Evolutionary conservation across 768 basidiomycete genomes (phyloP).

Genomic region (Tulasnella sp.): DNA sequence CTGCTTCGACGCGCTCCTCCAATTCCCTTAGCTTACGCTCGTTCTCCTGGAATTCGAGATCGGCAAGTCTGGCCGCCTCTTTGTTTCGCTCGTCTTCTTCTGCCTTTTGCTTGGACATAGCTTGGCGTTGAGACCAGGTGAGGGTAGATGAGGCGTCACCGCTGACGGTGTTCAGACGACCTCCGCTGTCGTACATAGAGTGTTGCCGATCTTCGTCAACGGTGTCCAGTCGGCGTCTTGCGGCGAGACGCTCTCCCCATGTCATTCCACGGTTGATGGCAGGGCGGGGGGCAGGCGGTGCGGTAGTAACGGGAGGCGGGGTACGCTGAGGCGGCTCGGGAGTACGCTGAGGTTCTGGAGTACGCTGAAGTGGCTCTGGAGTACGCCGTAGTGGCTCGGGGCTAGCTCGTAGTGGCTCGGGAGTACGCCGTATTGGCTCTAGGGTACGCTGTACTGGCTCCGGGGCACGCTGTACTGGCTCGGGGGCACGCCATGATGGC

Average conservation of each 20-base stretch:
- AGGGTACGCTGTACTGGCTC: too few species aligned
- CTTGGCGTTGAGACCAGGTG: conserved; percentile 16
- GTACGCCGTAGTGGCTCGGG: too few species aligned
- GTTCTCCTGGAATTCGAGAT: neutral
- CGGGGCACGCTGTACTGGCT: too few species aligned
- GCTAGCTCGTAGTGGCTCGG: too few species aligned
- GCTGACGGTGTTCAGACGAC: neutral
- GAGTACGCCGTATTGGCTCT: too few species aligned
- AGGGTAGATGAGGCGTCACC: neutral
- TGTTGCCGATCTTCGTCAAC: neutral
- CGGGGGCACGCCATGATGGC: too few species aligned
- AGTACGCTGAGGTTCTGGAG: neutral
- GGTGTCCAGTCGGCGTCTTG: neutral
- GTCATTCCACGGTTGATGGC: conserved; percentile 9
- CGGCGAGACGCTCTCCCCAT: conserved; percentile 14
- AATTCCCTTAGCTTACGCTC: conserved; percentile 5
- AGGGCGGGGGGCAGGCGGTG: neutral
- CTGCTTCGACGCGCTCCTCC: neutral
- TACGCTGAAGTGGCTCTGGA: too few species aligned
- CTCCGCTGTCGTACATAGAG: neutral
- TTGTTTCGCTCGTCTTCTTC: conserved; percentile 8
- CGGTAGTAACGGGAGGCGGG: neutral
- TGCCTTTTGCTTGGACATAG: neutral
- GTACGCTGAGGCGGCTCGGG: too few species aligned
- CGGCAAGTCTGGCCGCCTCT: neutral